Evolutionary conservation across 805 yeast species (phyloP).

Genomic region (Schwanniomyces occidentalis): DNA sequence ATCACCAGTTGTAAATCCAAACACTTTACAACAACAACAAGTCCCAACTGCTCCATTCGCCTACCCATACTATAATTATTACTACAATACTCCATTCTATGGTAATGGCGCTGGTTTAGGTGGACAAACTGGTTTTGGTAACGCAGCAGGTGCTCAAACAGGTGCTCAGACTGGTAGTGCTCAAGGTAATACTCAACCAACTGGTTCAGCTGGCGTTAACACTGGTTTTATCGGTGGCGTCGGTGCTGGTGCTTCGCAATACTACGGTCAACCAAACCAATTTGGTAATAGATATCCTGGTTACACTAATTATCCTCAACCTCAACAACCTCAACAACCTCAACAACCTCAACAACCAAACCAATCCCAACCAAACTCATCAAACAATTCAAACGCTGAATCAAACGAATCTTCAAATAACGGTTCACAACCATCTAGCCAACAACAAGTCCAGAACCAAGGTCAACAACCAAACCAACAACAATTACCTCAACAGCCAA

Average conservation of each 20-base stretch:
- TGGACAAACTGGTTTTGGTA: constrained; percentile 22
- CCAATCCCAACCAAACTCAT: constrained; percentile 7
- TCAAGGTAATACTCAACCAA: constrained; percentile 16
- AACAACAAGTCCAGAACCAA: constrained; percentile 16
- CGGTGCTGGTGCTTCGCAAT: constrained; percentile 19
- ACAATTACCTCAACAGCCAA: constrained; percentile 36
- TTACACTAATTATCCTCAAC: constrained; percentile 30
- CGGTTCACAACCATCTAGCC: constrained; percentile 12
- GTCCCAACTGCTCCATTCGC: constrained; percentile 41
- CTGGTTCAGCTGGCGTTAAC: constrained; percentile 7
- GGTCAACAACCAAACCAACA: constrained; percentile 23
- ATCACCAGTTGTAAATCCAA: constrained; percentile 24
- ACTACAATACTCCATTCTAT: constrained; percentile 42
- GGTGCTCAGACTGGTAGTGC: constrained; percentile 15
- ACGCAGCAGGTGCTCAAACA: constrained; percentile 13
- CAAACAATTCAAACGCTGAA: constrained; percentile 17
- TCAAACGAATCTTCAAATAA: constrained; percentile 12
- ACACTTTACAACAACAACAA: constrained; percentile 32
- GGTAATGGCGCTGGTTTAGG: constrained; percentile 32
- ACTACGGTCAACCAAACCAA: constrained; percentile 30
- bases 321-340: too few relatives aligned
- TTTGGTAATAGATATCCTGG: constrained; percentile 31
- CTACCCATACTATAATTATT: constrained; percentile 44
- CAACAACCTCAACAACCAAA: constrained; percentile 10
- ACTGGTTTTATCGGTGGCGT: constrained; percentile 8